These are phyloP conservation scores for Candida sphagnicola DNA, from an alignment of 805 yeast species.

Conservation along the genomic window DNA sequence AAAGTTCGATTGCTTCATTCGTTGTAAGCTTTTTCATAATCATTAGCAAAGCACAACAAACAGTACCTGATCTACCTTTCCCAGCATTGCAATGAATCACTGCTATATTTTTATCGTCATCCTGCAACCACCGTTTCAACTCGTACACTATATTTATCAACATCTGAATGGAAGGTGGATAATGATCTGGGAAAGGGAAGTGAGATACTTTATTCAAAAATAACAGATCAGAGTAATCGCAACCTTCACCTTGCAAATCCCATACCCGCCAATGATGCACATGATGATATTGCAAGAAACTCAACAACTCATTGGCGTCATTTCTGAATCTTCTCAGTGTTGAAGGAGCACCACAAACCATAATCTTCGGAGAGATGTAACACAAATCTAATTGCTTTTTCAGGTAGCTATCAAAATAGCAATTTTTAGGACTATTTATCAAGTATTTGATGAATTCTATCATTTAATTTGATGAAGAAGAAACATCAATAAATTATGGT, in stretches of 20 bases:
- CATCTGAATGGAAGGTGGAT: conserved; percentile 61
- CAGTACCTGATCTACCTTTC: conserved; percentile 84
- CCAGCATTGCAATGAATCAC: conserved; percentile 88
- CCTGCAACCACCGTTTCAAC: conserved; percentile 40
- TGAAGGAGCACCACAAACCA: conserved; percentile 78
- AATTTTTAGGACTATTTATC: conserved; percentile 6
- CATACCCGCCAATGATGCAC: conserved; percentile 65
- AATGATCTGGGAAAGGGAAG: conserved; percentile 73
- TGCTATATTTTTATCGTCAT: conserved; percentile 44
- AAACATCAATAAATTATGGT: background rate
- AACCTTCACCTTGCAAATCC: conserved; percentile 64
- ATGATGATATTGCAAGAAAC: conserved; percentile 44
- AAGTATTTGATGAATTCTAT: background rate
- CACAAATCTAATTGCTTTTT: conserved; percentile 53
- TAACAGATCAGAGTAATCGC: conserved; percentile 37
- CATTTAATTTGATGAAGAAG: background rate
- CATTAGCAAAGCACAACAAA: conserved; percentile 70
- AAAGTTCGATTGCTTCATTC: conserved; percentile 47
- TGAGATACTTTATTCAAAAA: conserved; percentile 31
- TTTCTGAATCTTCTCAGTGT: conserved; percentile 49
- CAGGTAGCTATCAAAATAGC: conserved; percentile 4
- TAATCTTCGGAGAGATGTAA: conserved; percentile 57
- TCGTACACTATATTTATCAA: conserved; percentile 42
- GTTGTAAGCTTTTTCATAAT: conserved; percentile 16
- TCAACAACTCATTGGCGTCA: conserved; percentile 46